Conservation (phyloP, 2,329 filamentous ascomycete genomes). For the Chalara sp. region DNA sequence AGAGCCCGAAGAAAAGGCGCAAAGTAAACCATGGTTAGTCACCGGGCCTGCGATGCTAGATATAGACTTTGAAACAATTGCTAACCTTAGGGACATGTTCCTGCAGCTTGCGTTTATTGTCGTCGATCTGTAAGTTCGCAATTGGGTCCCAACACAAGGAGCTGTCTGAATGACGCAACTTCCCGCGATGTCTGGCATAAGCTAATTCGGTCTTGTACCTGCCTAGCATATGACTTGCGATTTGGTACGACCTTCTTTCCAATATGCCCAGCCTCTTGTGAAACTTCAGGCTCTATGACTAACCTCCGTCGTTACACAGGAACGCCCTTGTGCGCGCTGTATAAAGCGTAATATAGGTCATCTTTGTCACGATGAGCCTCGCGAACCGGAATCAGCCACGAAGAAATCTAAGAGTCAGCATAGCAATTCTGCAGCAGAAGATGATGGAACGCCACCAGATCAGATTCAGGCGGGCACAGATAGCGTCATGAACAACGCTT, state of each 20-base stretch:
- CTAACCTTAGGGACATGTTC: constrained; percentile 31
- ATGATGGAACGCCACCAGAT: constrained; percentile 52
- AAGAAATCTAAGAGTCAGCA: constrained; percentile 71
- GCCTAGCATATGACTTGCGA: constrained; percentile 85
- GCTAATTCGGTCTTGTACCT: constrained; percentile 27
- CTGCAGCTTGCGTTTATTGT: constrained; percentile 79
- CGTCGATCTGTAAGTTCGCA: constrained; percentile 74
- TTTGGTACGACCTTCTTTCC: constrained; percentile 54
- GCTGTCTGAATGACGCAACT: constrained; percentile 22
- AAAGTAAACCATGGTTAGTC: constrained; percentile 82
- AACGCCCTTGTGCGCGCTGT: constrained; percentile 93
- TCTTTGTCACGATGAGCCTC: constrained; percentile 94
- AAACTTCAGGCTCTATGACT: constrained; percentile 25
- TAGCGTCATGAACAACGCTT: constrained; percentile 44
- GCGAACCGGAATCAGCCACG: constrained; percentile 59
- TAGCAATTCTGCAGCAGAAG: constrained; percentile 46
- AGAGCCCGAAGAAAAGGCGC: constrained; percentile 75
- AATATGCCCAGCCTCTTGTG: constrained; percentile 24
- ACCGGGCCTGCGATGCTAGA: constrained; percentile 17
- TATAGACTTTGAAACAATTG: constrained; percentile 20
- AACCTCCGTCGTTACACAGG: constrained; percentile 44
- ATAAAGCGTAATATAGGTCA: constrained; percentile 98
- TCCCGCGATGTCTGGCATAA: constrained; percentile 25
- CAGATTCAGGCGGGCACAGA: constrained; percentile 38
- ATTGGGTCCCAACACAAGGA: constrained; percentile 23